phyloP scores from a whole-genome alignment of 1,139 yeast species.

The Casaregolazyma lundiana region DNA sequence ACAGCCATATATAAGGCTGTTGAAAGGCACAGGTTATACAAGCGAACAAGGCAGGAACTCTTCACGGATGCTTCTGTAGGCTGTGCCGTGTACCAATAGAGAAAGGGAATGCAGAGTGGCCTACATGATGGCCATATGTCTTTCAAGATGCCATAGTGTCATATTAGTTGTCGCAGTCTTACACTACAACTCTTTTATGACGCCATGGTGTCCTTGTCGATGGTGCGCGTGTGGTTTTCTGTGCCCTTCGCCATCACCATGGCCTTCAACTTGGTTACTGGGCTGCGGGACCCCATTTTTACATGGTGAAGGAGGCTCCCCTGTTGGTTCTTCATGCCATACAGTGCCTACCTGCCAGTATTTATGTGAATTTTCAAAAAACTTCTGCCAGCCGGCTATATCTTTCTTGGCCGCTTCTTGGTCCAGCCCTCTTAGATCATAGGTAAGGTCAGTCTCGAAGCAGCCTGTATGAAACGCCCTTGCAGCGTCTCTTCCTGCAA shows the following conservation, averaged over 20 bases:
- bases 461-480: conserved; percentile 79
- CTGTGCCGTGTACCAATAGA: too few relatives aligned
- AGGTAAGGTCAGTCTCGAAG: conserved; percentile 52
- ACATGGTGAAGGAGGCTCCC: conserved; percentile 38
- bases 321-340: conserved; percentile 37
- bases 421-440: conserved; percentile 62
- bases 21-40: conserved; percentile 21
- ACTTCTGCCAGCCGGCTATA: conserved; percentile 49
- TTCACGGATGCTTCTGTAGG: conserved; percentile 1
- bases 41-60: conserved; percentile 5
- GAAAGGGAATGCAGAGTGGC: too few relatives aligned
- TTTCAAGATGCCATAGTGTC: background rate
- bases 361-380: conserved; percentile 42
- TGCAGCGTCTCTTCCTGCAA: conserved; percentile 69
- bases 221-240: background rate
- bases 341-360: conserved; percentile 69
- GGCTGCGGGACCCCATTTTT: conserved; percentile 9
- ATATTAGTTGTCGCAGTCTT: background rate
- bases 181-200: background rate
- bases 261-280: background rate
- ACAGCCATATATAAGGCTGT: conserved; percentile 12
- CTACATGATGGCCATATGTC: too few relatives aligned
- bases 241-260: background rate
- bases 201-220: background rate
- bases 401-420: conserved; percentile 28